Percentiles rank a stretch among this genome's conserved stretches.
Evolutionary conservation across 2,329 filamentous ascomycete genomes (phyloP).

Genomic region (Fusarium sp.): DNA sequence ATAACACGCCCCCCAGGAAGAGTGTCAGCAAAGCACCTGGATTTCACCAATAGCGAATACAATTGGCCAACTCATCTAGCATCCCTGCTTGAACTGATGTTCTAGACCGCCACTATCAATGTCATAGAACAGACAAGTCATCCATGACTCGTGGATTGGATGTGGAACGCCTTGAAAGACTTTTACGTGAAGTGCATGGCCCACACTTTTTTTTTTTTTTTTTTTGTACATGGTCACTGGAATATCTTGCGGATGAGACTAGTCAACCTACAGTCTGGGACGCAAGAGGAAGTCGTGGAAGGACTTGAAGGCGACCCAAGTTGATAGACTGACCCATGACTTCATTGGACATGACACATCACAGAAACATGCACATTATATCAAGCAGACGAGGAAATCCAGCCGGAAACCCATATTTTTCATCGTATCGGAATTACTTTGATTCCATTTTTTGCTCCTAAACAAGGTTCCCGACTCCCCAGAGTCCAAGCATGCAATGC

Average conservation of each 20-base stretch:
- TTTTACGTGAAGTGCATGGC: background rate
- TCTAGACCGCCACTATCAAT: background rate
- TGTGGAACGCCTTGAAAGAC: background rate
- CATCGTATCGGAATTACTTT: conserved; percentile 47
- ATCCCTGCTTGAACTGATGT: background rate
- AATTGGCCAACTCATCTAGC: background rate
- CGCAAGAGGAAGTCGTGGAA: background rate
- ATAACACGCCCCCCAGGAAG: background rate
- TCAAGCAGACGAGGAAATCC: conserved; percentile 9
- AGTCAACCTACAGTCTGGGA: background rate
- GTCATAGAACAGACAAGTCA: background rate
- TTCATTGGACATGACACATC: too few species aligned
- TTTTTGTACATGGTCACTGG: background rate
- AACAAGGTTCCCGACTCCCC: conserved; percentile 49
- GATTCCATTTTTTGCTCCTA: conserved; percentile 50
- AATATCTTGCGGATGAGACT: background rate
- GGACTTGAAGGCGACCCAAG: background rate
- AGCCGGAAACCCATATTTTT: conserved; percentile 44
- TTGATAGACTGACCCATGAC: background rate
- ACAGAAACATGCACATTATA: background rate
- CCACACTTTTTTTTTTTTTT: background rate
- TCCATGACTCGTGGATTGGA: background rate
- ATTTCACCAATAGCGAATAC: background rate
- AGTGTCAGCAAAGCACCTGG: background rate
- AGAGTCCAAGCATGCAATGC: conserved; percentile 49